Conservation (phyloP, 2,329 filamentous ascomycete genomes). For the Chaetoscypha palmicola region DNA sequence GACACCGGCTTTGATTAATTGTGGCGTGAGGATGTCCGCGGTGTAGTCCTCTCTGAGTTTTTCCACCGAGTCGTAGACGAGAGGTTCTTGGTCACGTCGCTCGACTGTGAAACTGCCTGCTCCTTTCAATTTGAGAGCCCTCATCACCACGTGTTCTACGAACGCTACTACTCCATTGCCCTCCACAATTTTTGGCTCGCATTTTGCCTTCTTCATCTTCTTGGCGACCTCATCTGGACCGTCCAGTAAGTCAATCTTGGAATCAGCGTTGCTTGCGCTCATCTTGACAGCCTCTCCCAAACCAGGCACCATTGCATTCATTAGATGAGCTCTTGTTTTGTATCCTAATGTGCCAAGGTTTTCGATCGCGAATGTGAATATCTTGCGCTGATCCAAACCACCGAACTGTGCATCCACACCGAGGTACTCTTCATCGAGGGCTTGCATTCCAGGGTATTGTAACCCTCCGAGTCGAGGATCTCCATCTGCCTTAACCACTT, state of each 20-base stretch:
- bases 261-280: conserved; percentile 68
- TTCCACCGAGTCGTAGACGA: conserved; percentile 72
- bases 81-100: conserved; percentile 61
- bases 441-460: conserved; percentile 82
- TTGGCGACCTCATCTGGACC: conserved; percentile 63
- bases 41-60: conserved; percentile 74
- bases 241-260: conserved; percentile 93
- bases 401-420: conserved; percentile 85
- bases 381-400: conserved; percentile 79
- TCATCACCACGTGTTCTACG: conserved; percentile 79
- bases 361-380: conserved; percentile 80
- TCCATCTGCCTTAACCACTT: conserved; percentile 86
- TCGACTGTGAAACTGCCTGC: conserved; percentile 61
- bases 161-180: conserved; percentile 84
- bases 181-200: conserved; percentile 67
- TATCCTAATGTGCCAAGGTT: conserved; percentile 82
- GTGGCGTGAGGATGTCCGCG: conserved; percentile 75
- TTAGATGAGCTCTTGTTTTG: conserved; percentile 60
- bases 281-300: conserved; percentile 77
- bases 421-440: conserved; percentile 76
- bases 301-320: conserved; percentile 87
- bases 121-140: conserved; percentile 57
- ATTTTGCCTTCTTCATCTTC: conserved; percentile 82
- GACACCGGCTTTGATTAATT: conserved; percentile 80
- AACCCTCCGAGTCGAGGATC: conserved; percentile 69